Percentiles rank a stretch among this genome's conserved stretches.
Evolutionary conservation across 495 filamentous ascomycete species (phyloP).

Genomic region (Halenospora varia): DNA sequence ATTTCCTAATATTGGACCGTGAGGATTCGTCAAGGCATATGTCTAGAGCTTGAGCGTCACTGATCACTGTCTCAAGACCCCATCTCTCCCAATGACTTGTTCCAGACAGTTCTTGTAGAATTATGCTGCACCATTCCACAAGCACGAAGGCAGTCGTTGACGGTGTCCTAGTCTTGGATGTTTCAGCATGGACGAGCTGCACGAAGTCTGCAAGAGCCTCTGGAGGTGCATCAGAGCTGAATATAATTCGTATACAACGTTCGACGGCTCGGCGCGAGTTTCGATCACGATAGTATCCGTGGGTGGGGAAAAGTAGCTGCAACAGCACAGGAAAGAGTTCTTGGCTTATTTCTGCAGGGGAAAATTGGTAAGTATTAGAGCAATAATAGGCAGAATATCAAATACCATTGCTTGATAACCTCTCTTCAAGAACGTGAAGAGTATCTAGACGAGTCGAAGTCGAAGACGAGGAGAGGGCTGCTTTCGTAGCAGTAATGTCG

Average conservation of each 20-base stretch:
- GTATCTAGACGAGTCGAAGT: conserved; percentile 39
- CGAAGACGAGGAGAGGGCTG: conserved; percentile 46
- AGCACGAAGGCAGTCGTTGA: conserved; percentile 81
- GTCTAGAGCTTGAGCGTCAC: conserved; percentile 67
- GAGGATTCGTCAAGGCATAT: conserved; percentile 63
- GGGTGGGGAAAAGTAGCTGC: conserved; percentile 74
- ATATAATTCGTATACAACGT: conserved; percentile 63
- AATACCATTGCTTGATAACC: conserved; percentile 40
- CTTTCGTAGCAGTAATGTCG: conserved; percentile 19
- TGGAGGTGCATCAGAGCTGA: conserved; percentile 43
- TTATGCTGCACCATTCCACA: conserved; percentile 78
- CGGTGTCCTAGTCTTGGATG: conserved; percentile 69
- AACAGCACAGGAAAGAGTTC: conserved; percentile 41
- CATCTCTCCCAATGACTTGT: conserved; percentile 58
- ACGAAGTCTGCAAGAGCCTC: conserved; percentile 58
- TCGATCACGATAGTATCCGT: conserved; percentile 83
- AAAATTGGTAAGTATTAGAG: background rate
- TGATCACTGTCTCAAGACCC: conserved; percentile 56
- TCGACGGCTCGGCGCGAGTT: conserved; percentile 77
- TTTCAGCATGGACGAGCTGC: conserved; percentile 56
- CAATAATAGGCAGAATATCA: background rate
- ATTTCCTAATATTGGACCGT: conserved; percentile 54
- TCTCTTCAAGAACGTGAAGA: conserved; percentile 42
- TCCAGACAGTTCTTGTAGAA: conserved; percentile 57
- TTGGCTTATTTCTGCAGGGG: conserved; percentile 18